Evolutionary conservation across 2,329 filamentous ascomycete species (phyloP).

Genomic region (Dothistroma septosporum): DNA sequence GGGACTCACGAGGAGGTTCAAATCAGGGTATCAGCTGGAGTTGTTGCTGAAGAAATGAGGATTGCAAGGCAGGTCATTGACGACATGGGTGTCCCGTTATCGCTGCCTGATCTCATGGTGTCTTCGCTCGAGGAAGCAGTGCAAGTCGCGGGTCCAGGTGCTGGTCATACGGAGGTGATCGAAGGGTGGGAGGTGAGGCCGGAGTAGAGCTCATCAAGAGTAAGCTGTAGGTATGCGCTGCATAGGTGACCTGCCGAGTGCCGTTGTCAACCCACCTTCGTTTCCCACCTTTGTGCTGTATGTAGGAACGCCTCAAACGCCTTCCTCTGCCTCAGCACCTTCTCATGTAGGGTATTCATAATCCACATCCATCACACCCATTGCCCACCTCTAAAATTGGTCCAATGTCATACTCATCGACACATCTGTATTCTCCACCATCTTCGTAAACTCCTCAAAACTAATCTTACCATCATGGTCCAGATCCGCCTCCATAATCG

Average conservation of each 20-base stretch:
- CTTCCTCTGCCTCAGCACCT: background rate
- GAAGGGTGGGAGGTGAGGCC: slow-evolving; percentile 32
- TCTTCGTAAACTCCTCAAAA: slow-evolving; percentile 97
- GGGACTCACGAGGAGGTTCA: slow-evolving; percentile 24
- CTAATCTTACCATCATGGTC: slow-evolving; percentile 97
- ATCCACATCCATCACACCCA: background rate
- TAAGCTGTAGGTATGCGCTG: slow-evolving; percentile 1
- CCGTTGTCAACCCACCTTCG: background rate
- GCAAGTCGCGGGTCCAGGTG: slow-evolving; percentile 25
- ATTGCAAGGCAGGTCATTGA: slow-evolving; percentile 34
- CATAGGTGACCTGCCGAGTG: background rate
- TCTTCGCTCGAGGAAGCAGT: slow-evolving; percentile 29
- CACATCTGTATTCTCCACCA: slow-evolving; percentile 90
- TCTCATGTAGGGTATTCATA: background rate
- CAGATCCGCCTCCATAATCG: slow-evolving; percentile 97
- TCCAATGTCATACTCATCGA: slow-evolving; percentile 64
- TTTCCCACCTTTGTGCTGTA: background rate
- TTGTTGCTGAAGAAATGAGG: slow-evolving; percentile 34
- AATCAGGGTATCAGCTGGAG: slow-evolving; percentile 32
- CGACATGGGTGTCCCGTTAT: slow-evolving; percentile 26
- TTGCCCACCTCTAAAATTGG: background rate
- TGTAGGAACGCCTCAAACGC: background rate
- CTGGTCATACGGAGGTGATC: slow-evolving; percentile 33
- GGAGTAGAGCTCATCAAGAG: slow-evolving; percentile 30
- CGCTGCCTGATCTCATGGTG: slow-evolving; percentile 27